Evolutionary conservation across 305 asterid species (phyloP), one percentile per base, ranked within the genome.

Genomic region (Euphrasia arctica): DNA sequence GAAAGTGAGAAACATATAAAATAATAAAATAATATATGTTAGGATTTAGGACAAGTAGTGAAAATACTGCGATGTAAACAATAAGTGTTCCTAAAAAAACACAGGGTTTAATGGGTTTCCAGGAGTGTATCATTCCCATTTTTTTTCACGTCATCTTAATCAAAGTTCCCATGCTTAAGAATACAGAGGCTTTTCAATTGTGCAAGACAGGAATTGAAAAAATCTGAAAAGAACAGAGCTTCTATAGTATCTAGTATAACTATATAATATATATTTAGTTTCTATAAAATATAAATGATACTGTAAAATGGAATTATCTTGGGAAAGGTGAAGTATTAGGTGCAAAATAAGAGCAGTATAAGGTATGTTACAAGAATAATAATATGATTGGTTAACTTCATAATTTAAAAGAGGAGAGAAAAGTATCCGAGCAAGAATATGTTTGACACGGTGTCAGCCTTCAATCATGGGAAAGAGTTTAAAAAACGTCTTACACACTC

Each of bases 11-110:
- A 18, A 18, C 13, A 61, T 45, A 64, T 36, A 28, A 54, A 68
- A 72, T 64, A 18, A 45, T 58, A 68, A 25, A 66, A 49, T 71
- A 62, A 28, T 58, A 55, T 42, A 58, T 14, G 41, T 7, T 59
- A 63, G 36, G 41, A 58, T 34, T 62, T 32, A 55, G 49, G 64
- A 39, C 18, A 51, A 61, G 60, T 55, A 62, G 58, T 47, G 36
- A 32, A 27, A 58, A 62, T 22, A 31, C 32, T 43, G 31, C 45
- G 14, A 58, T n/a, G 70, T 50, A 65, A 66, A 58, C 57, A 62
- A 34, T 52, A 68, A 67, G 62, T 52, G 65, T 65, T 65, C 57
- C 27, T 54, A 63, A 51, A 54, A 27, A 25, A 27, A 56, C 25
- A 36, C 14, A 58, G 22, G 22, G 22, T 18, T 69, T 39, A 60